Evolutionary conservation across 441 rosid species (phyloP), one percentile per base, ranked within the genome.

Genomic region (Manihot esculenta): DNA sequence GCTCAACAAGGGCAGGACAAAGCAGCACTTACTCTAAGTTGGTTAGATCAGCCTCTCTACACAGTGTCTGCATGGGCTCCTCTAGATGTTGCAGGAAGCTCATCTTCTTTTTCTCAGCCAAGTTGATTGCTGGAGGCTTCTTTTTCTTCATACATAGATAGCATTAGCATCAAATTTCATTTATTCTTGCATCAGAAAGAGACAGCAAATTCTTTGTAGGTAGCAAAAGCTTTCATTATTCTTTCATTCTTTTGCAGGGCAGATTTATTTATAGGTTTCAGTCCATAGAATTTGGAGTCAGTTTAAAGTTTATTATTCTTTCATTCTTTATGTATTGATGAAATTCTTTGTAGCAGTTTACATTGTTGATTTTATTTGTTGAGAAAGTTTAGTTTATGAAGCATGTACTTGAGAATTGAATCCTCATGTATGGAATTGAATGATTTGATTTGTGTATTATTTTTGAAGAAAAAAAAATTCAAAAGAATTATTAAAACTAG

Each of bases 61-160:
- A 85, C 99, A 6, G 88, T 92, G 83, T 94, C 99, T 1, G 91
- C 92, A 8, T 94, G 99, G 99, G 53, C 75, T 14, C 88, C 88
- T n/a, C 73, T 72, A 23, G 89, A 87, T 74, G 62, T 78, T 38
- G 84, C 84, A 2, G 91, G 92, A 79, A 84, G 88, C 77, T 85
- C 91, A 57, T 87, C 88, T 56, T 77, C 90, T 41, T 85, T 79
- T 66, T 76, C 88, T 60, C 85, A 81, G 80, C 85, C 85, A 60
- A 69, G 77, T 70, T 88, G 81, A 85, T 66, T 3, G 44, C 38
- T 65, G 49, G 26, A 20, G 17, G 69, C 65, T 77, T 74, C 53
- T 51, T 71, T 78, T 76, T 73, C 69, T 69, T 70, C 78, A 69
- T 35, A 75, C 72, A 78, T 55, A n/a, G n/a, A n/a, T n/a, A n/a